Evolutionary conservation across 805 yeast species (phyloP).

Genomic region (Starmerella bombi): DNA sequence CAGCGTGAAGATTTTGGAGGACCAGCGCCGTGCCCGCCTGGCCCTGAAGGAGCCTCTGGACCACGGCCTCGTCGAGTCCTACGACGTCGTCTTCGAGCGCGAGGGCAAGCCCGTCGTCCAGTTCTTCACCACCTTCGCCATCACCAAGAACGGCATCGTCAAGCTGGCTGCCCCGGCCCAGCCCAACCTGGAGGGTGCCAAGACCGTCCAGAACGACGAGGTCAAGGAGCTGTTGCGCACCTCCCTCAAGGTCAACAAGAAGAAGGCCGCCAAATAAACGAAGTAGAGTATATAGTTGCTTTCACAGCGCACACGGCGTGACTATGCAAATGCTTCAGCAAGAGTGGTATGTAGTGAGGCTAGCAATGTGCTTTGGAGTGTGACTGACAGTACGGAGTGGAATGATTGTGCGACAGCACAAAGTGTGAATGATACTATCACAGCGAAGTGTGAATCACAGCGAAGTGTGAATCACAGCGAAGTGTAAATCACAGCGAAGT

Average conservation of each 20-base stretch:
- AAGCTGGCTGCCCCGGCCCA: constrained; percentile 44
- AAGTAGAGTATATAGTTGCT: too few relatives aligned
- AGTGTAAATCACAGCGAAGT: too few relatives aligned
- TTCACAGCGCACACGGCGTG: too few relatives aligned
- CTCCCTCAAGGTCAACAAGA: constrained; percentile 38
- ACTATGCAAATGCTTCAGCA: too few relatives aligned
- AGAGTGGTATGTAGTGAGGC: too few relatives aligned
- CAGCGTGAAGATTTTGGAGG: constrained; percentile 49
- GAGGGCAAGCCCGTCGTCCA: constrained; percentile 56
- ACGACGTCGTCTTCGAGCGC: constrained; percentile 56
- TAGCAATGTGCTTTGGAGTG: too few relatives aligned
- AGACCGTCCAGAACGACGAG: constrained; percentile 38
- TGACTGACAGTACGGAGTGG: too few relatives aligned
- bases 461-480: too few relatives aligned
- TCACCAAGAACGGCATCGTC: constrained; percentile 60
- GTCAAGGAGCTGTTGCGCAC: constrained; percentile 34
- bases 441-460: too few relatives aligned
- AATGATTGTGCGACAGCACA: too few relatives aligned
- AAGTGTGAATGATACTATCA: too few relatives aligned
- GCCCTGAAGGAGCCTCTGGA: constrained; percentile 60
- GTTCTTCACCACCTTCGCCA: constrained; percentile 59
- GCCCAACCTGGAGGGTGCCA: constrained; percentile 40
- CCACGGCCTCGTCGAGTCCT: constrained; percentile 54
- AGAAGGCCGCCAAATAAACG: constrained; percentile 25
- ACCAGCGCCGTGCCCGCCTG: constrained; percentile 57